phyloP scores from a whole-genome alignment of 2,329 filamentous ascomycete species.

The Aspergillus intermedius region DNA sequence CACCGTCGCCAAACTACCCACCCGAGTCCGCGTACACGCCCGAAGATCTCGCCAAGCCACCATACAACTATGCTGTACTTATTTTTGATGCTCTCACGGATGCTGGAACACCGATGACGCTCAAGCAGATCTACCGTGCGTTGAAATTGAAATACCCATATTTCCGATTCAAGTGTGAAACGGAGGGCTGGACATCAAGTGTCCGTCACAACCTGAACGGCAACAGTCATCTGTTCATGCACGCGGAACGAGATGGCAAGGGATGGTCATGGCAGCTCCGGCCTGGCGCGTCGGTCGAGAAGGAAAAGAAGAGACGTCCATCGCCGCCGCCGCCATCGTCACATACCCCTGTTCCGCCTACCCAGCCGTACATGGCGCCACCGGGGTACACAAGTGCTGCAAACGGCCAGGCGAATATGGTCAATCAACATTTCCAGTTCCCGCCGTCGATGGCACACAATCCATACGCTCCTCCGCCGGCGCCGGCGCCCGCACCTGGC shows the following conservation, averaged over 20 bases:
- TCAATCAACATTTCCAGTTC: constrained; percentile 34
- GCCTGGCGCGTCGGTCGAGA: constrained; percentile 54
- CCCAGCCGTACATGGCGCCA: constrained; percentile 32
- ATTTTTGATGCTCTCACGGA: constrained; percentile 58
- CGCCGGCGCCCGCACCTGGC: constrained; percentile 8
- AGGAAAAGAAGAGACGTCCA: constrained; percentile 48
- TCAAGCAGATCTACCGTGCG: constrained; percentile 61
- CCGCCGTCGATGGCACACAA: constrained; percentile 29
- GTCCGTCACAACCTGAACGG: constrained; percentile 58
- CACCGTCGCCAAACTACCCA: constrained; percentile 56
- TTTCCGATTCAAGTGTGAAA: constrained; percentile 56
- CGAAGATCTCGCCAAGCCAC: constrained; percentile 57
- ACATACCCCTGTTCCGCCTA: constrained; percentile 20
- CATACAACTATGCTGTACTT: constrained; percentile 57
- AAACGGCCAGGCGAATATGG: constrained; percentile 22
- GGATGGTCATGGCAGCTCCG: constrained; percentile 59
- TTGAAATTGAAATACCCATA: constrained; percentile 59
- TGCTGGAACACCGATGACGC: constrained; percentile 52
- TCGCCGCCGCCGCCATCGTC: constrained; percentile 33
- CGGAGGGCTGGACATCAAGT: constrained; percentile 61
- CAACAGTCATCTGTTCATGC: constrained; percentile 53
- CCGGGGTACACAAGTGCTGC: constrained; percentile 25
- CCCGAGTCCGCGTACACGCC: constrained; percentile 54
- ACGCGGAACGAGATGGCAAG: constrained; percentile 56
- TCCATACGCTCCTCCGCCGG: constrained; percentile 23